These are phyloP conservation scores for Aquilaria malaccensis DNA, from an alignment of 345 rosid species.

Conservation along the genomic window DNA sequence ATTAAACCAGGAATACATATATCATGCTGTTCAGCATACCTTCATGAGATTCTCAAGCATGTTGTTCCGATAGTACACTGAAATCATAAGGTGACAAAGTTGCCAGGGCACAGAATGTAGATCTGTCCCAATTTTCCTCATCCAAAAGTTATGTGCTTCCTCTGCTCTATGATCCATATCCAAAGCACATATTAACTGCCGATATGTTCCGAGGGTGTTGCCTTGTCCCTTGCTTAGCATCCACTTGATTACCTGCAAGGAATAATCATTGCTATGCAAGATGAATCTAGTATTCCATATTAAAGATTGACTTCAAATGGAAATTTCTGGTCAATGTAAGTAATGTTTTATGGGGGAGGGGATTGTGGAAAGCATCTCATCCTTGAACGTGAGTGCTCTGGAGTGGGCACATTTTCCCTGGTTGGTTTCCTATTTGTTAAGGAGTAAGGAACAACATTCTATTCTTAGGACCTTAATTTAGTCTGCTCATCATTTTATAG, in stretches of 20 bases:
- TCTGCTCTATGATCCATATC: constrained; percentile 87
- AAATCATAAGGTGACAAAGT: constrained; percentile 63
- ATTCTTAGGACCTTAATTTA: too few species aligned
- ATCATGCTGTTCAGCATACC: constrained; percentile 28
- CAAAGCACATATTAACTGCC: constrained; percentile 67
- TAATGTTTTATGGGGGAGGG: too few species aligned
- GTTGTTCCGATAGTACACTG: constrained; percentile 74
- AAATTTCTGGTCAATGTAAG: not conserved
- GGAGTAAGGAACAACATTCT: too few species aligned
- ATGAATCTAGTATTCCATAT: too few species aligned
- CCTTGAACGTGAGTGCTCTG: too few species aligned
- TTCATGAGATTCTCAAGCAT: constrained; percentile 67
- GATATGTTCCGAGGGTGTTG: constrained; percentile 74
- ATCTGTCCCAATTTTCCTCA: constrained; percentile 59
- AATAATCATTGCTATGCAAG: not conserved
- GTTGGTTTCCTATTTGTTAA: too few species aligned
- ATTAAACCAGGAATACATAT: too few species aligned
- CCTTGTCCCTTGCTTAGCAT: constrained; percentile 98
- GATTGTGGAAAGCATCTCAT: too few species aligned
- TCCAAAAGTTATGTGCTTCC: constrained; percentile 87
- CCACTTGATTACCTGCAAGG: constrained; percentile 84
- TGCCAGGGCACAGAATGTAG: constrained; percentile 95
- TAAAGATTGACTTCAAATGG: not conserved
- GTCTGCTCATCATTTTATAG: too few species aligned
- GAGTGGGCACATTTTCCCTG: too few species aligned